A percentile compares a stretch with the other conserved stretches of the same genome.
phyloP scores from a whole-genome alignment of 2,329 filamentous ascomycete genomes.

The Apiospora sp. region DNA sequence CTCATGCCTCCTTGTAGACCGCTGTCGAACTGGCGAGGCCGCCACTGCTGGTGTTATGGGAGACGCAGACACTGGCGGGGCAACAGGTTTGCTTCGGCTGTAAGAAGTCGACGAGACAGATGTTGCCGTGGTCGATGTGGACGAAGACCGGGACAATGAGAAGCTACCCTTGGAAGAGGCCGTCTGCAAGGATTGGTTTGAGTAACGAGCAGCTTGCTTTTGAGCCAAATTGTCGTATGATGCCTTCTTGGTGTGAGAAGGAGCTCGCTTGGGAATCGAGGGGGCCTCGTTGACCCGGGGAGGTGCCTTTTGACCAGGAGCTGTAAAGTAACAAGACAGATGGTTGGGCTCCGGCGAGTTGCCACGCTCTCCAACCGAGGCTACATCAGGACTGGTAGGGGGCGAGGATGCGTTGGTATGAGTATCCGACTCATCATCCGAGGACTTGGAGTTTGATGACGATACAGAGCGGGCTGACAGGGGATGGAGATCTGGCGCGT shows the following conservation, averaged over 20 bases:
- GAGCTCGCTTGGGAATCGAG: conserved; percentile 74
- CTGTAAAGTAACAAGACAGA: conserved; percentile 70
- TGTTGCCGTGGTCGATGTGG: conserved; percentile 61
- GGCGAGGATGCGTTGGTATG: conserved; percentile 65
- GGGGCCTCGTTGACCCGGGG: conserved; percentile 43
- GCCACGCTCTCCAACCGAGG: conserved; percentile 61
- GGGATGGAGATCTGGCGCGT: conserved; percentile 80
- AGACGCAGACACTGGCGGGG: conserved; percentile 41
- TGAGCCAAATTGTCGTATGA: conserved; percentile 77
- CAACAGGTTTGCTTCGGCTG: conserved; percentile 37
- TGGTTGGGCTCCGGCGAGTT: conserved; percentile 70
- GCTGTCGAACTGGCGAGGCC: conserved; percentile 35
- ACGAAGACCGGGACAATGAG: conserved; percentile 64
- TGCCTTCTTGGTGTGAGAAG: conserved; percentile 89
- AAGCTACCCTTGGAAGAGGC: conserved; percentile 65
- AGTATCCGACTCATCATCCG: conserved; percentile 76
- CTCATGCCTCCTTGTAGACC: conserved; percentile 39
- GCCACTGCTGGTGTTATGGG: conserved; percentile 44
- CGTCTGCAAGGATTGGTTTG: conserved; percentile 60
- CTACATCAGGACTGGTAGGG: conserved; percentile 74
- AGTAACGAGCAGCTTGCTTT: conserved; percentile 58
- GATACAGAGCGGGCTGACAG: conserved; percentile 58
- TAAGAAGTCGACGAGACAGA: conserved; percentile 50
- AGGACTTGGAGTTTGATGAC: conserved; percentile 62
- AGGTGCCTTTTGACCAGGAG: conserved; percentile 55